Evolutionary conservation across 2,329 filamentous ascomycete species (phyloP).

Genomic region (Colletotrichum liriopes): DNA sequence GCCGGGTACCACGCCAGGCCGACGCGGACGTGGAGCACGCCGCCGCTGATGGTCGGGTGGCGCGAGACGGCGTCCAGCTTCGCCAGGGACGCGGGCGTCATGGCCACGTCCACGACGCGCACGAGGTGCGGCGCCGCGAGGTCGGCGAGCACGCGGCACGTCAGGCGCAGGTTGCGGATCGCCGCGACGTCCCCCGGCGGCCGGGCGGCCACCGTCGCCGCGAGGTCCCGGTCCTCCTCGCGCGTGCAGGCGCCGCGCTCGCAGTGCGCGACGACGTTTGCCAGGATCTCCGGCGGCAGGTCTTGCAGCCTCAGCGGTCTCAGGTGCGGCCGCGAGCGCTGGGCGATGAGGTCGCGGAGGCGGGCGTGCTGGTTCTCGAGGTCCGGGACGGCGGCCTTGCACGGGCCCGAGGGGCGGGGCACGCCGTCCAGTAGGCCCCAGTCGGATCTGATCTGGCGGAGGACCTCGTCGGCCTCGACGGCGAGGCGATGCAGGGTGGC

Average conservation of each 20-base stretch:
- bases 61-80: background rate
- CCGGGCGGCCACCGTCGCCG: background rate
- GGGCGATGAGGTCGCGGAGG: background rate
- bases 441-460: background rate
- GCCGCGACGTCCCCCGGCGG: background rate
- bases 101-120: background rate
- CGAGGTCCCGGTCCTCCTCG: background rate
- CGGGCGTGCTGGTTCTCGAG: background rate
- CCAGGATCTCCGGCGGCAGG: constrained; percentile 1
- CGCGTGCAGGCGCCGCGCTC: background rate
- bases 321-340: background rate
- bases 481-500: background rate
- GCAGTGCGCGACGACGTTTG: background rate
- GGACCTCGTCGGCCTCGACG: background rate
- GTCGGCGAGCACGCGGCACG: background rate
- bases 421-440: background rate
- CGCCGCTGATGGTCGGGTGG: background rate
- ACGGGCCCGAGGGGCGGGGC: background rate
- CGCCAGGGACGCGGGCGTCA: background rate
- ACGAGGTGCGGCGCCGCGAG: constrained; percentile 7
- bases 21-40: constrained; percentile 3
- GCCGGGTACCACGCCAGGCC: background rate
- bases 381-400: background rate
- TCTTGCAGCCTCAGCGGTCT: background rate
- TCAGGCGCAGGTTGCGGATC: constrained; percentile 1